A percentile compares a stretch with the other conserved stretches of the same genome.
Evolutionary conservation across 2,329 filamentous ascomycete species (phyloP).

Genomic region (Colletotrichum noveboracense): DNA sequence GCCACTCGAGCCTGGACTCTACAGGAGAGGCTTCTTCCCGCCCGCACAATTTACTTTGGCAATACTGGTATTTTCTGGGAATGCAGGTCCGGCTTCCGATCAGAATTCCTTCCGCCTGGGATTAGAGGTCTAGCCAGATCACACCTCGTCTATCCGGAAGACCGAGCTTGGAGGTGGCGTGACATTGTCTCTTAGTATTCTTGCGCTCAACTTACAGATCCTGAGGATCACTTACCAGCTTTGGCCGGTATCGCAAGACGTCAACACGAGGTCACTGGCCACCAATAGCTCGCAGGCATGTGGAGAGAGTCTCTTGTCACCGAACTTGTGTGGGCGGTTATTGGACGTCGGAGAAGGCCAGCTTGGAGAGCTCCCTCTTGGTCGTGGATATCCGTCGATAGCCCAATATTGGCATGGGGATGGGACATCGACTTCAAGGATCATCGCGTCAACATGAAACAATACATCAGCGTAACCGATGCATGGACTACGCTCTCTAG

Average conservation of each 20-base stretch:
- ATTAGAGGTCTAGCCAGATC: neutral
- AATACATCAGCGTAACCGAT: neutral
- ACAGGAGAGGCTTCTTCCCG: neutral
- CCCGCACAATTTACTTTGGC: neutral
- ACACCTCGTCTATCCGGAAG: neutral
- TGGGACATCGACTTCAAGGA: too few relatives aligned
- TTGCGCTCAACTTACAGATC: rapidly evolving
- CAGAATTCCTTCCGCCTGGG: neutral
- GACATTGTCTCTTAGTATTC: neutral
- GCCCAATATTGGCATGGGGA: too few relatives aligned
- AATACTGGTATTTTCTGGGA: neutral
- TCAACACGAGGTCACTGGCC: neutral
- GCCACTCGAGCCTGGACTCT: neutral
- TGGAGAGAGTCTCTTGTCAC: neutral
- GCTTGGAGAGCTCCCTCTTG: neutral
- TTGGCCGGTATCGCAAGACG: neutral
- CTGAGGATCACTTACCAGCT: rapidly evolving
- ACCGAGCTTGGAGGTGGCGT: rapidly evolving
- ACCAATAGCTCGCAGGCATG: neutral
- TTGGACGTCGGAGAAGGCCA: neutral
- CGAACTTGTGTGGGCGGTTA: rapidly evolving
- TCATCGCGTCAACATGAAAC: neutral
- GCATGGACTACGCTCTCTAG: neutral
- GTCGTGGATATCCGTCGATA: neutral
- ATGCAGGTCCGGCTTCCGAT: neutral